phyloP scores from a whole-genome alignment of 208 protist species.

The Blastocrithidia nonstop region DNA sequence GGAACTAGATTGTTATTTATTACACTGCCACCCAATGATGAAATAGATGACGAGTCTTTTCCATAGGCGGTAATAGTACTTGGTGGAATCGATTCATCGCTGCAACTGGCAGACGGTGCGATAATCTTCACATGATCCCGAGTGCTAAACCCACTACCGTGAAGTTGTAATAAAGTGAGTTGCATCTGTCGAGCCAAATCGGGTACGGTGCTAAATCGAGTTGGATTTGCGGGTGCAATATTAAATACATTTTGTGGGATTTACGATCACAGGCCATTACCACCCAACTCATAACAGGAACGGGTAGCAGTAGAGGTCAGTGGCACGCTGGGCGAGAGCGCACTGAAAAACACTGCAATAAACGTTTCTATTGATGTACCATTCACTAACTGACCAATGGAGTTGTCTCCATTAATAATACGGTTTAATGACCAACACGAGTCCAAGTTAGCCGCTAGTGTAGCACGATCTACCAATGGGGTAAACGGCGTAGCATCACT shows the following conservation, averaged over 20 bases:
- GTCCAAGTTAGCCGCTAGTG: constrained; percentile 21
- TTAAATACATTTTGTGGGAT: constrained; percentile 26
- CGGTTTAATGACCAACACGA: constrained; percentile 61
- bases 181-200: constrained; percentile 16
- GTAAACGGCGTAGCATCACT: constrained; percentile 17
- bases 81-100: constrained; percentile 32
- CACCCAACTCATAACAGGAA: no score
- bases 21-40: no score
- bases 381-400: constrained; percentile 19
- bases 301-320: constrained; percentile 11
- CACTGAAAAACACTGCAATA: constrained; percentile 37
- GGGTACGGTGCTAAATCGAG: constrained; percentile 35
- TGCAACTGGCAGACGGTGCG: constrained; percentile 36
- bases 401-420: constrained; percentile 1
- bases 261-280: no score
- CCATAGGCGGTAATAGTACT: constrained; percentile 30
- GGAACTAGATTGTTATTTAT: no score
- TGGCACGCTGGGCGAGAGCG: constrained; percentile 17
- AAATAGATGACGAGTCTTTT: no score
- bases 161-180: constrained; percentile 43
- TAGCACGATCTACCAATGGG: constrained; percentile 40
- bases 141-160: constrained; percentile 26
- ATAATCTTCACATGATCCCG: constrained; percentile 69
- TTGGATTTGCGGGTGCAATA: constrained; percentile 64
- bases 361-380: constrained; percentile 34